A percentile compares a stretch with the other conserved stretches of the same genome.
Conservation (phyloP, 2,329 filamentous ascomycete genomes). For the Colletotrichum paranaense region DNA sequence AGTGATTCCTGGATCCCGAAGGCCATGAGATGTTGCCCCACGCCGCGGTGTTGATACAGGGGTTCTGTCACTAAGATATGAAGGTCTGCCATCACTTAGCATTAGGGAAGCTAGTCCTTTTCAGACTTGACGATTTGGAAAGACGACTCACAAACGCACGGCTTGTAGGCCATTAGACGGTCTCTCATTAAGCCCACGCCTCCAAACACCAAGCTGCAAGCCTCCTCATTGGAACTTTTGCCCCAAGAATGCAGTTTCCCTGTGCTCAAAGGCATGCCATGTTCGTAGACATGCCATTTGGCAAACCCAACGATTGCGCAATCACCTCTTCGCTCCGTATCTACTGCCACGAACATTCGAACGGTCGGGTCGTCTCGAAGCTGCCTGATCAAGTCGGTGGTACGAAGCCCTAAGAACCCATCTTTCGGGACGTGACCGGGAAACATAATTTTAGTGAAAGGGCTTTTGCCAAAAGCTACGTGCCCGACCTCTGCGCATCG, state of each 20-base stretch:
- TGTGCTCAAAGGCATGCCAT: conserved; percentile 35
- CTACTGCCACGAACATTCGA: conserved; percentile 14
- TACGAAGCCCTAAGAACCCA: conserved; percentile 36
- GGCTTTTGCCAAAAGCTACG: not conserved
- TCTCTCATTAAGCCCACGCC: conserved; percentile 43
- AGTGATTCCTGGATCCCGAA: conserved; percentile 50
- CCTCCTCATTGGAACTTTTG: conserved; percentile 45
- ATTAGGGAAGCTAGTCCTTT: not conserved
- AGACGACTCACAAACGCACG: conserved; percentile 47
- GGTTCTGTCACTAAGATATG: conserved; percentile 51
- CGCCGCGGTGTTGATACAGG: conserved; percentile 48
- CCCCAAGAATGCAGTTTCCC: conserved; percentile 40
- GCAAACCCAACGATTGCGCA: conserved; percentile 47
- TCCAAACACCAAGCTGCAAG: conserved; percentile 45
- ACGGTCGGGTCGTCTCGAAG: conserved; percentile 12
- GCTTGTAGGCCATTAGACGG: conserved; percentile 43
- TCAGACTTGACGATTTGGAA: not conserved
- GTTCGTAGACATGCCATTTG: conserved; percentile 49
- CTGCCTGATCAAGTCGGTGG: conserved; percentile 36
- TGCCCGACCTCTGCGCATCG: conserved; percentile 5
- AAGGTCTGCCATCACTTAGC: conserved; percentile 41
- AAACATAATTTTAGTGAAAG: conserved; percentile 36
- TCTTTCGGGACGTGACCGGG: conserved; percentile 44
- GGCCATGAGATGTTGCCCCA: conserved; percentile 46
- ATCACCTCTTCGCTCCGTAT: conserved; percentile 20